These are phyloP conservation scores for Fremontodendron californicum DNA, from an alignment of 345 rosid species.

Conservation along the genomic window DNA sequence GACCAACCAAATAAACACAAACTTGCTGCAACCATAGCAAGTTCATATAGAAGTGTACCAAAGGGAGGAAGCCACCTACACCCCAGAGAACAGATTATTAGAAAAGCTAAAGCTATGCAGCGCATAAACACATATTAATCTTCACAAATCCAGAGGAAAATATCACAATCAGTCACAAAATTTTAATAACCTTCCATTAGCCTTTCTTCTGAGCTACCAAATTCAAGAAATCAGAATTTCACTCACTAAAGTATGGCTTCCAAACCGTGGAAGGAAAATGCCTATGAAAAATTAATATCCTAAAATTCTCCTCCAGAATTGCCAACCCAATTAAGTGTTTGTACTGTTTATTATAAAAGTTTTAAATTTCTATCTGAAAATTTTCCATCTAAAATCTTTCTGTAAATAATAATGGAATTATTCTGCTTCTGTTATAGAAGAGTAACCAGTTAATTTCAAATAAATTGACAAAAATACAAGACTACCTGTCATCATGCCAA, in stretches of 20 bases:
- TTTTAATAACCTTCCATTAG: background rate
- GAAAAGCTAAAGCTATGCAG: background rate
- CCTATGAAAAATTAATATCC: background rate
- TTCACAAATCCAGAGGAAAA: background rate
- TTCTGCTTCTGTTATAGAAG: background rate
- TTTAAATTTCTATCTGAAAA: background rate
- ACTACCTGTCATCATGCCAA: conserved; percentile 97
- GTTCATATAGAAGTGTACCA: background rate
- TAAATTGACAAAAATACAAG: background rate
- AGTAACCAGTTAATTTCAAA: background rate
- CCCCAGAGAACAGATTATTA: background rate
- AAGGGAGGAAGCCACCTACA: background rate
- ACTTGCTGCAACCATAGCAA: background rate
- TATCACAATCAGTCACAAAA: background rate
- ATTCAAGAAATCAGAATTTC: background rate
- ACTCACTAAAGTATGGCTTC: background rate
- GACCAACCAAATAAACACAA: background rate
- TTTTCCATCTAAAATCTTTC: background rate
- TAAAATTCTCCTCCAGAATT: background rate
- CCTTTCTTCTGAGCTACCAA: background rate
- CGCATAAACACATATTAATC: background rate
- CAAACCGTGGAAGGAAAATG: background rate
- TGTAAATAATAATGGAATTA: background rate
- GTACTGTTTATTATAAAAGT: background rate
- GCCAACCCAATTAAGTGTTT: background rate